A percentile compares a stretch with the other conserved stretches of the same genome.
phyloP scores from a whole-genome alignment of 2,329 filamentous ascomycete species.

The Aspergillus ochraceus region DNA sequence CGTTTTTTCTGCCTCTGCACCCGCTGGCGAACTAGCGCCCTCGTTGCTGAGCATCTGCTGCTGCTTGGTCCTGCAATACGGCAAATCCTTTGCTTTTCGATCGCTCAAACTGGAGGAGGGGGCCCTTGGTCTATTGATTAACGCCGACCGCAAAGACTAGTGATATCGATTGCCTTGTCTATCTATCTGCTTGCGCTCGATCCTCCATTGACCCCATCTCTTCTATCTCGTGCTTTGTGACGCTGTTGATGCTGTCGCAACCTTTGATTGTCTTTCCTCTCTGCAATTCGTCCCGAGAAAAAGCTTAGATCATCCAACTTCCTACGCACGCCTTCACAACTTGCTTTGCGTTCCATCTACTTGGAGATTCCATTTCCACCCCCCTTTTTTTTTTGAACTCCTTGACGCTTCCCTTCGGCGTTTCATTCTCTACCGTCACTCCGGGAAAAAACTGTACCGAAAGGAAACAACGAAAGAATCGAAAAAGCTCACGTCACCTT shows the following conservation, averaged over 20 bases:
- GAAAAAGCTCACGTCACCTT: conserved; percentile 7
- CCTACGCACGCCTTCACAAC: conserved; percentile 2
- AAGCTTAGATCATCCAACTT: conserved; percentile 17
- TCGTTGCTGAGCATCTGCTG: conserved; percentile 19
- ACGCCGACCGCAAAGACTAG: conserved; percentile 8
- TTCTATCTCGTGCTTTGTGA: conserved; percentile 12
- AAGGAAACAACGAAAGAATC: not conserved
- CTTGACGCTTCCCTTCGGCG: not conserved
- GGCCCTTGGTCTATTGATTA: conserved; percentile 9
- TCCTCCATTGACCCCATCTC: conserved; percentile 13
- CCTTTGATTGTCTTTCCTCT: conserved; percentile 4
- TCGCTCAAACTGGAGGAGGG: conserved; percentile 20
- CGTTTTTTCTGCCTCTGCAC: conserved; percentile 16
- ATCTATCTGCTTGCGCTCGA: conserved; percentile 11
- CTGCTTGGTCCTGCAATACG: conserved; percentile 20
- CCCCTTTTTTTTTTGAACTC: not conserved
- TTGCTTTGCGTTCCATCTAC: not conserved
- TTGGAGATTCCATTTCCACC: not conserved
- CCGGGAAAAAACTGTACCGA: not conserved
- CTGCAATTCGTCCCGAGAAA: conserved; percentile 11
- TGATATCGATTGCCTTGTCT: conserved; percentile 13
- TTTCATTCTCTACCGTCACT: not conserved
- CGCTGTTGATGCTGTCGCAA: conserved; percentile 7
- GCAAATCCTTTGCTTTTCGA: conserved; percentile 21
- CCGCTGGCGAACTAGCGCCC: conserved; percentile 20